Base-by-base conservation (phyloP, 1,284 basidiomycete genomes). In the Boletus semigastroideus region DNA sequence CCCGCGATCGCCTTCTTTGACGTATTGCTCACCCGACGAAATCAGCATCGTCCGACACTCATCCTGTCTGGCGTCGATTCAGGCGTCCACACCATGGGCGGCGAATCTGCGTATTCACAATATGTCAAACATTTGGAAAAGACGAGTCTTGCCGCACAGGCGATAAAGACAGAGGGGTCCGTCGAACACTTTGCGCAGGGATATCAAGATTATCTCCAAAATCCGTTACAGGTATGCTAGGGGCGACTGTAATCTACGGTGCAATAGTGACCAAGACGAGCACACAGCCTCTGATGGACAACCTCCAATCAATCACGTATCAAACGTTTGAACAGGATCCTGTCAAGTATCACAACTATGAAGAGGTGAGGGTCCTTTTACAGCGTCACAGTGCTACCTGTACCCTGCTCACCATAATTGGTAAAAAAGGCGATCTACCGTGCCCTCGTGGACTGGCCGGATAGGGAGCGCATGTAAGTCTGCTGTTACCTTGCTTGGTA, bases 271-370 rank as follows among this genome's bases (percentile, higher is more conserved):
- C 52, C 17, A 38, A 22, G 30, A 20, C 45, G 31, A 14, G 38
- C 47, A 47, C 52, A 52, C 69, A 96, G 87, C 97, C 97, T 11
- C 72, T 99, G 62, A 95, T 97, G 90, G 95, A 99, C 67, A 95
- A 99, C 68, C 74, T 99, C 52, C 92, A 93, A 64, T 94, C 92
- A 61, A 81, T 87, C 51, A 98, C 95, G 8, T 99, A 99, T 70
- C 92, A 98, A 65, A 94, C 93, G 8, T 99, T 99, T 63, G 97
- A 99, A 67, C 86, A 92, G 64, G 97, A 99, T 74, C 94, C 97
- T 1, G 87, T 98, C 58, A 99, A 99, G 72, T 99, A 99, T 67
- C 72, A 80, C 46, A 87, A 93, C 60, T 99, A 99, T 69, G 97
- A 99, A 74, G 92, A 98, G 78, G 92, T 85, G 36, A 47, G 61